Evolutionary conservation across 257 asterid genomes (phyloP).

Genomic region (Solanum etuberosum): DNA sequence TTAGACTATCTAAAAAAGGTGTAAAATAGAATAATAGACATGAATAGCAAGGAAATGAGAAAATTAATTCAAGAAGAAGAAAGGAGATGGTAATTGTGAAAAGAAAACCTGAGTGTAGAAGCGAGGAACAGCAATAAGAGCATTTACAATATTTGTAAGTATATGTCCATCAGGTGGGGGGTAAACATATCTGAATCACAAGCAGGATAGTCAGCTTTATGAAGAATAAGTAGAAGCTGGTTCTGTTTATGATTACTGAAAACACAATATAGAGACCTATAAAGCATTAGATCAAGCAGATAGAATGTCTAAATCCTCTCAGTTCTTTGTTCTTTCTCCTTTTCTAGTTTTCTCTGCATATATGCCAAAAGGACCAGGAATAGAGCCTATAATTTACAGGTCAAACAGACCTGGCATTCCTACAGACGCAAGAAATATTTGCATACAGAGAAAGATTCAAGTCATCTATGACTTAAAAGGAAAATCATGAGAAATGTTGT

Average conservation of each 20-base stretch:
- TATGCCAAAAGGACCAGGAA: background rate
- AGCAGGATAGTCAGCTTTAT: constrained; percentile 2
- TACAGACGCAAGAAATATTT: background rate
- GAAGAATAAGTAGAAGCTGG: background rate
- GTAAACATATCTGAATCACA: constrained; percentile 63
- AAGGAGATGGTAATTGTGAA: background rate
- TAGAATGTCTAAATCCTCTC: background rate
- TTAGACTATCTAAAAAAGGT: background rate
- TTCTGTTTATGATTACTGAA: background rate
- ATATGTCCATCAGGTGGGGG: constrained; percentile 95
- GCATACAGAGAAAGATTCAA: background rate
- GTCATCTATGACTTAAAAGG: background rate
- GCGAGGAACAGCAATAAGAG: constrained; percentile 95
- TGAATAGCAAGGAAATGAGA: background rate
- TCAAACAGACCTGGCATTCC: background rate
- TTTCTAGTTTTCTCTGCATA: background rate
- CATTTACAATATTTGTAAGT: constrained; percentile 83
- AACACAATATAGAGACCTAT: background rate
- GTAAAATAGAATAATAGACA: background rate
- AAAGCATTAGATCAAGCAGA: background rate
- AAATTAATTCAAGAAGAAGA: background rate
- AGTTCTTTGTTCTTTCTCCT: background rate
- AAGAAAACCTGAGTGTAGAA: constrained; percentile 79
- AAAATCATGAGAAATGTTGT: background rate
- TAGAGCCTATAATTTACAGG: background rate